These are phyloP conservation scores for Eurotiales sp. DNA, from an alignment of 2,329 filamentous ascomycete genomes.

Conservation along the genomic window DNA sequence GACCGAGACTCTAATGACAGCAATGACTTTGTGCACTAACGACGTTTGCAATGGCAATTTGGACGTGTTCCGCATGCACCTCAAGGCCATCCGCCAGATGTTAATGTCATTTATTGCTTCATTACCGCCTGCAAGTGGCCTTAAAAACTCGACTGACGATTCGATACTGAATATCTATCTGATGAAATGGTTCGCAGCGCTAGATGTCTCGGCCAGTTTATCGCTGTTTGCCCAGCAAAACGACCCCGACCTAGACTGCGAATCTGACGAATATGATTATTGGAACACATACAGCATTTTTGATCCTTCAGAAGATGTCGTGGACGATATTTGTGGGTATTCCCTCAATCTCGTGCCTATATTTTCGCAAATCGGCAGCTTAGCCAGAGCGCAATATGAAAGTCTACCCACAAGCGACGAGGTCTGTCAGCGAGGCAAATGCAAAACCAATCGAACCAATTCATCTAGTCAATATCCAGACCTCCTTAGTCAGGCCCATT, in stretches of 20 bases:
- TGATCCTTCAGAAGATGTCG: not conserved
- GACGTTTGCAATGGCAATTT: constrained; percentile 33
- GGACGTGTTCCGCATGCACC: constrained; percentile 24
- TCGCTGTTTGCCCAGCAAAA: constrained; percentile 19
- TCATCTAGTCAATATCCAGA: not conserved
- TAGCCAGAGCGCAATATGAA: constrained; percentile 15
- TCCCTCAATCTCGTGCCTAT: constrained; percentile 25
- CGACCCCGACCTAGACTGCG: not conserved
- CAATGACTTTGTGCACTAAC: constrained; percentile 30
- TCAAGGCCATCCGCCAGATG: constrained; percentile 24
- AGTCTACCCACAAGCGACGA: not conserved
- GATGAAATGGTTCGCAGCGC: constrained; percentile 29
- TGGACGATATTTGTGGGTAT: constrained; percentile 30
- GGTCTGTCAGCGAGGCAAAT: not conserved
- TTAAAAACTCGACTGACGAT: not conserved
- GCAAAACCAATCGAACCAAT: not conserved
- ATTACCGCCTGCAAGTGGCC: constrained; percentile 16
- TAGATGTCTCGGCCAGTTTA: constrained; percentile 25
- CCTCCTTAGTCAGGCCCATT: not conserved
- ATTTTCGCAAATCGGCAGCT: constrained; percentile 20
- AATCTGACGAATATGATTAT: not conserved
- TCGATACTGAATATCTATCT: constrained; percentile 21
- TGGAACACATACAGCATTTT: constrained; percentile 12
- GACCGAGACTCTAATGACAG: constrained; percentile 25
- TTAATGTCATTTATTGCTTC: constrained; percentile 12